Evolutionary conservation across 2,329 filamentous ascomycete genomes (phyloP).

Genomic region (Stagonosporopsis tanaceti): DNA sequence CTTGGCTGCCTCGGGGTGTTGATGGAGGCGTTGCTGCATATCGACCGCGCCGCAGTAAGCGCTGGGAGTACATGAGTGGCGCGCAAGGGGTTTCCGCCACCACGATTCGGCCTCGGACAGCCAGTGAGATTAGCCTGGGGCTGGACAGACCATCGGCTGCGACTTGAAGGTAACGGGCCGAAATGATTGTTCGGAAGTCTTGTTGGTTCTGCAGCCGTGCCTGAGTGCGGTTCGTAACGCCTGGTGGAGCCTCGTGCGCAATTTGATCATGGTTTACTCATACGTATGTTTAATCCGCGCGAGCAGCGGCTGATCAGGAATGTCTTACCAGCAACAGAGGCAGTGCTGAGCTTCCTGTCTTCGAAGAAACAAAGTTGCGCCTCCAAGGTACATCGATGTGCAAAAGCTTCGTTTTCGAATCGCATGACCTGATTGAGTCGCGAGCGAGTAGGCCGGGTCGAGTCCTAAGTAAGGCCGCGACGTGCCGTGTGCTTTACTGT

Average conservation of each 20-base stretch:
- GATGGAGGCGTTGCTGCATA: conserved; percentile 6
- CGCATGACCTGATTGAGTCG: too few species aligned
- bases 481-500: neutral
- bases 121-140: neutral
- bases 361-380: too few species aligned
- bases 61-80: conserved; percentile 13
- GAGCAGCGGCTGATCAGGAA: neutral
- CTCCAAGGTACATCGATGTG: too few species aligned
- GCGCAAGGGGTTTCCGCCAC: conserved; percentile 16
- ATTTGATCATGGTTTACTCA: too few species aligned
- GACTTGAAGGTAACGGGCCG: conserved; percentile 6
- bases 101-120: neutral
- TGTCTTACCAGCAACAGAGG: neutral
- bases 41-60: conserved; percentile 20
- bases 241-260: neutral
- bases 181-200: conserved; percentile 4
- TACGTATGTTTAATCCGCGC: neutral
- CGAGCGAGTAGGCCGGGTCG: too few species aligned
- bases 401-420: too few species aligned
- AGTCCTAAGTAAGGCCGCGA: too few species aligned
- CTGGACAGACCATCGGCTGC: neutral
- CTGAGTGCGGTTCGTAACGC: neutral
- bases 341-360: too few species aligned
- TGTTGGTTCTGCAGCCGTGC: neutral
- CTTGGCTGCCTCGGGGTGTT: conserved; percentile 2